Percentiles rank a stretch among this genome's conserved stretches.
Conservation (phyloP, 352 stramenopile genomes). For the Pythium insidiosum region DNA sequence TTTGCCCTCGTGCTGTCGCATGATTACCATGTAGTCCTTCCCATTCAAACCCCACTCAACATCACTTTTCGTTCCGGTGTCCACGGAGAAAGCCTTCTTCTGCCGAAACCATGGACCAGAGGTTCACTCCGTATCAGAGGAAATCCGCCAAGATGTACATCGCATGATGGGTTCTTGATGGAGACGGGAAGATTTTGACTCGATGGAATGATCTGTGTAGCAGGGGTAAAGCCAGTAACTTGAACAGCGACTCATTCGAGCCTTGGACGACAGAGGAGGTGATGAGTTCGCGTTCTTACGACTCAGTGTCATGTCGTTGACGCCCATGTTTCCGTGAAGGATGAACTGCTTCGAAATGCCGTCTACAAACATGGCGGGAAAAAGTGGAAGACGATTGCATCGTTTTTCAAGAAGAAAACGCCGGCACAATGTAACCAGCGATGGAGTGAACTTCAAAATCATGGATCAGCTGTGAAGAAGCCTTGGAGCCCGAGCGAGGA, state of each 20-base stretch:
- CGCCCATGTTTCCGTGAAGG: slow-evolving; percentile 18
- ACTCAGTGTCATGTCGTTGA: neutral
- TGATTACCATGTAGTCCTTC: too few species aligned
- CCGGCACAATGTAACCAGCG: slow-evolving; percentile 48
- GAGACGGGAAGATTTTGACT: neutral
- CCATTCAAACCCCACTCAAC: neutral
- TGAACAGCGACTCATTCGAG: neutral
- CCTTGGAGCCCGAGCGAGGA: slow-evolving; percentile 63
- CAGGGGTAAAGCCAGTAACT: neutral
- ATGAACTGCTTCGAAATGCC: slow-evolving; percentile 53
- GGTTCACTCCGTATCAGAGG: slow-evolving; percentile 19
- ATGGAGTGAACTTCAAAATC: slow-evolving; percentile 65
- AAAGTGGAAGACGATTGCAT: slow-evolving; percentile 70
- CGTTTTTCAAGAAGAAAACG: slow-evolving; percentile 34
- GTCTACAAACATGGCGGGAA: slow-evolving; percentile 72
- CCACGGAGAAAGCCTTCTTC: too few species aligned
- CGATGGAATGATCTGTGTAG: slow-evolving; percentile 7
- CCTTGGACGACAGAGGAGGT: slow-evolving; percentile 43
- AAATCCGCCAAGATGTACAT: slow-evolving; percentile 19
- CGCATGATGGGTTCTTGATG: slow-evolving; percentile 16
- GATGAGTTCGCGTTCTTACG: neutral
- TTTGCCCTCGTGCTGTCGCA: too few species aligned
- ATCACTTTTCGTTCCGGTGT: neutral
- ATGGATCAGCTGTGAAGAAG: slow-evolving; percentile 53
- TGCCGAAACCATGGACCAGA: slow-evolving; percentile 19